A percentile compares a stretch with the other conserved stretches of the same genome.
These are phyloP conservation scores for Sarcodon sp. DNA, from an alignment of 768 basidiomycete genomes.

Conservation along the genomic window DNA sequence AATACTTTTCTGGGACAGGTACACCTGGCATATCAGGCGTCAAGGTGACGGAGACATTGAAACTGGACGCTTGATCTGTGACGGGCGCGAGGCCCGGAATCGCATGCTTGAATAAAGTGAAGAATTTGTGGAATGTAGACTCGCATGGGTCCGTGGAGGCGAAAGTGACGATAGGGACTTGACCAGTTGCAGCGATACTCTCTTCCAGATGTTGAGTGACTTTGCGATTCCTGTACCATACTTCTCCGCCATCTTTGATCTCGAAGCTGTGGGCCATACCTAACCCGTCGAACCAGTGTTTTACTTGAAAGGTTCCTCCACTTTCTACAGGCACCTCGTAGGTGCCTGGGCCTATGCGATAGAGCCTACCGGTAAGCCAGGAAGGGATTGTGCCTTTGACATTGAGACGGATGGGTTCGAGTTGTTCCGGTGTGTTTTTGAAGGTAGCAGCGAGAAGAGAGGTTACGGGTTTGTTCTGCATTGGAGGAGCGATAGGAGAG, in stretches of 20 bases:
- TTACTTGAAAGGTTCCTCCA: constrained; percentile 9
- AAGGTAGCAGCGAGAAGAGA: constrained; percentile 2
- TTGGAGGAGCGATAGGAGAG: not conserved
- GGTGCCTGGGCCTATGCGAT: constrained; percentile 25
- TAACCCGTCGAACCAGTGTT: constrained; percentile 30
- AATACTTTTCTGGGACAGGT: not conserved
- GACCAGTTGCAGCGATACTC: constrained; percentile 10
- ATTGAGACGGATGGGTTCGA: constrained; percentile 10
- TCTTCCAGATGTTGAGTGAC: constrained; percentile 17
- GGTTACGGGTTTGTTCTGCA: not conserved
- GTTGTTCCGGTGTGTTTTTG: constrained; percentile 11
- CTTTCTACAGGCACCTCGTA: constrained; percentile 15
- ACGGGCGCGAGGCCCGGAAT: not conserved
- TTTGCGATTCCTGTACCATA: constrained; percentile 21
- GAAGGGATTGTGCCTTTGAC: constrained; percentile 16
- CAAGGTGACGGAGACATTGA: constrained; percentile 11
- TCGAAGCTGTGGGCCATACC: constrained; percentile 26
- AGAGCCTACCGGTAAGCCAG: constrained; percentile 23
- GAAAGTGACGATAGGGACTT: constrained; percentile 7
- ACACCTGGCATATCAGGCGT: constrained; percentile 12
- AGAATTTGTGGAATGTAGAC: constrained; percentile 14
- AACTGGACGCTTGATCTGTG: not conserved
- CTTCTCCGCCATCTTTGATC: constrained; percentile 15
- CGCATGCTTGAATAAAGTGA: constrained; percentile 7
- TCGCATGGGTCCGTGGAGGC: constrained; percentile 14